A percentile compares a stretch with the other conserved stretches of the same genome.
Conservation (phyloP, 495 filamentous ascomycete species). For the Penicillium macrosclerotiorum region DNA sequence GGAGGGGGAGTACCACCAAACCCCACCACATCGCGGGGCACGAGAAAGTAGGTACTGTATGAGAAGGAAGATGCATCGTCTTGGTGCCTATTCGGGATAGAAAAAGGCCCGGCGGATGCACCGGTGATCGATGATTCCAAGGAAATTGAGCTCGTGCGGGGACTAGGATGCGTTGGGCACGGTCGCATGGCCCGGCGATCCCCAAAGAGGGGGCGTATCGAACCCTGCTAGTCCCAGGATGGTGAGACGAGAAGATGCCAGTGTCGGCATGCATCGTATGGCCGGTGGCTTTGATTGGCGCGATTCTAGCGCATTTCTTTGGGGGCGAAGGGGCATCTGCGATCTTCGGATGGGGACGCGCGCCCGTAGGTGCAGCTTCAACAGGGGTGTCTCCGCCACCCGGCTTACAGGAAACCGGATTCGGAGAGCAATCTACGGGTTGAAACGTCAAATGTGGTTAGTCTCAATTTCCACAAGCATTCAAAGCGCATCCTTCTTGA, state of each 20-base stretch:
- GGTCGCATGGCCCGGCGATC: conserved; percentile 11
- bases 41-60: neutral
- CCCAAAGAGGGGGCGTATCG: conserved; percentile 3
- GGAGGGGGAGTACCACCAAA: neutral
- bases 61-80: neutral
- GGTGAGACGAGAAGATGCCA: conserved; percentile 9
- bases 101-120: neutral
- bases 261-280: conserved; percentile 4
- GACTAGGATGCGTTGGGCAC: conserved; percentile 14
- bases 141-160: conserved; percentile 7
- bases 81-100: neutral
- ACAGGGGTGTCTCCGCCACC: conserved; percentile 24
- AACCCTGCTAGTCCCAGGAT: conserved; percentile 8
- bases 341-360: conserved; percentile 16
- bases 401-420: conserved; percentile 69
- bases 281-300: conserved; percentile 18
- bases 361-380: conserved; percentile 23
- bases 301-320: conserved; percentile 4
- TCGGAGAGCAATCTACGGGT: conserved; percentile 65
- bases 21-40: conserved; percentile 1
- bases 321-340: conserved; percentile 9
- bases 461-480: conserved; percentile 30
- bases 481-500: conserved; percentile 16
- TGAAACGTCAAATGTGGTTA: conserved; percentile 36
- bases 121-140: neutral